Evolutionary conservation across 2,329 filamentous ascomycete genomes (phyloP).

Genomic region (Biscogniauxia marginata): DNA sequence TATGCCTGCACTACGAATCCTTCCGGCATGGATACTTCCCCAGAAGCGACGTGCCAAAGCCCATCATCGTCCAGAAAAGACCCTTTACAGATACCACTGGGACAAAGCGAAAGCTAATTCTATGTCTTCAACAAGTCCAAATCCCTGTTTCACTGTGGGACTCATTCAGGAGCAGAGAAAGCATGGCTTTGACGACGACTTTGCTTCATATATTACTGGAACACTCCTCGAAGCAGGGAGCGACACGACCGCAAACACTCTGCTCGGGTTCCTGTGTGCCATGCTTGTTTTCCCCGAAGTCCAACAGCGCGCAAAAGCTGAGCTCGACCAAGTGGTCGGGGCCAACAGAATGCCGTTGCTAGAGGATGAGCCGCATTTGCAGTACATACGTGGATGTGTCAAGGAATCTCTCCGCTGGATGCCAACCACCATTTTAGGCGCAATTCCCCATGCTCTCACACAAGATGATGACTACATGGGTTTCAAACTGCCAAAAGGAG

Average conservation of each 20-base stretch:
- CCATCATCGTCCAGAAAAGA: conserved; percentile 5
- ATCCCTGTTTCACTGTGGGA: conserved; percentile 27
- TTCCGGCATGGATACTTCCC: conserved; percentile 10
- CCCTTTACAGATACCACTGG: conserved; percentile 11
- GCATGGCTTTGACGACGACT: conserved; percentile 32
- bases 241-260: conserved; percentile 43
- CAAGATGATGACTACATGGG: conserved; percentile 42
- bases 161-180: conserved; percentile 28
- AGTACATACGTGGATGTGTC: conserved; percentile 50
- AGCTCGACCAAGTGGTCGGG: conserved; percentile 54
- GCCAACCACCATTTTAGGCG: conserved; percentile 31
- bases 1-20: conserved; percentile 6
- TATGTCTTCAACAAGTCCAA: background rate
- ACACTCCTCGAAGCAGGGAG: conserved; percentile 32
- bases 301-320: conserved; percentile 47
- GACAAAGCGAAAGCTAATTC: conserved; percentile 5
- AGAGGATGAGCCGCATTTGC: conserved; percentile 47
- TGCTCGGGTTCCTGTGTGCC: conserved; percentile 47
- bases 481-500: conserved; percentile 44
- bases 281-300: conserved; percentile 50
- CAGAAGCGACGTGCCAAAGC: conserved; percentile 3
- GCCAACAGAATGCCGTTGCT: conserved; percentile 46
- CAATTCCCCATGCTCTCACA: conserved; percentile 46
- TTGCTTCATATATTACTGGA: conserved; percentile 33
- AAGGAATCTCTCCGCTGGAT: conserved; percentile 58